phyloP scores from a whole-genome alignment of 805 yeast genomes.

The Wickerhamomyces pijperi region DNA sequence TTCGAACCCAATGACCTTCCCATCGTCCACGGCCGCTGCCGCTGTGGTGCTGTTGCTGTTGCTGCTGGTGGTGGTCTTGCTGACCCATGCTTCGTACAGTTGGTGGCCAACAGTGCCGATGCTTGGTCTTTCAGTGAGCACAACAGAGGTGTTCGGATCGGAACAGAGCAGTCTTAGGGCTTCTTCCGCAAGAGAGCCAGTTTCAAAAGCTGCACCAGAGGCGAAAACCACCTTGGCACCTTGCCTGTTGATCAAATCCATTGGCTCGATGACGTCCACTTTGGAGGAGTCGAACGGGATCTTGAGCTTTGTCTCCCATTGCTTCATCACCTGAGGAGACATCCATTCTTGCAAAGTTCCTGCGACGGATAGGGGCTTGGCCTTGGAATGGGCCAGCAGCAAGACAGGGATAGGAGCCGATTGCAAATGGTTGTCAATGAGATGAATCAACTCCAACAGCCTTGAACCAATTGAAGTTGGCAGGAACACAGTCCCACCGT shows the following conservation, averaged over 20 bases:
- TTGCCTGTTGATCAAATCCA: constrained; percentile 35
- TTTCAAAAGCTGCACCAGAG: constrained; percentile 52
- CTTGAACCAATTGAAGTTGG: constrained; percentile 80
- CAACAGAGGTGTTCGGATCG: constrained; percentile 55
- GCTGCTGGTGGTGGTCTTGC: too few species aligned
- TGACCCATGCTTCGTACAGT: constrained; percentile 48
- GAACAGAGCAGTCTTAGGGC: constrained; percentile 45
- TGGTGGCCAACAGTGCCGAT: constrained; percentile 35
- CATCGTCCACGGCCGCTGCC: constrained; percentile 43
- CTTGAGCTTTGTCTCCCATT: constrained; percentile 66
- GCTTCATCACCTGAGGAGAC: constrained; percentile 74
- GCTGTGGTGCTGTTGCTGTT: constrained; percentile 14
- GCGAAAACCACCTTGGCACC: constrained; percentile 78
- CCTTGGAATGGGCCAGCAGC: constrained; percentile 67
- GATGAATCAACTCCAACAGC: constrained; percentile 64
- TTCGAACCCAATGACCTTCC: constrained; percentile 44
- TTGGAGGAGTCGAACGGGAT: constrained; percentile 71
- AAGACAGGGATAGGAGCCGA: constrained; percentile 51
- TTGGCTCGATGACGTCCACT: constrained; percentile 45
- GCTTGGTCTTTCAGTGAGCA: constrained; percentile 60
- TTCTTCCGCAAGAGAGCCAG: constrained; percentile 50
- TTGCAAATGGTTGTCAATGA: constrained; percentile 55
- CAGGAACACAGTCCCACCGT: constrained; percentile 72
- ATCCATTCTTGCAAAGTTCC: constrained; percentile 93
- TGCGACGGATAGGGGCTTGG: constrained; percentile 70